phyloP scores from a whole-genome alignment of 192 early-diverging fungal species.

The Glomus cerebriforme region DNA sequence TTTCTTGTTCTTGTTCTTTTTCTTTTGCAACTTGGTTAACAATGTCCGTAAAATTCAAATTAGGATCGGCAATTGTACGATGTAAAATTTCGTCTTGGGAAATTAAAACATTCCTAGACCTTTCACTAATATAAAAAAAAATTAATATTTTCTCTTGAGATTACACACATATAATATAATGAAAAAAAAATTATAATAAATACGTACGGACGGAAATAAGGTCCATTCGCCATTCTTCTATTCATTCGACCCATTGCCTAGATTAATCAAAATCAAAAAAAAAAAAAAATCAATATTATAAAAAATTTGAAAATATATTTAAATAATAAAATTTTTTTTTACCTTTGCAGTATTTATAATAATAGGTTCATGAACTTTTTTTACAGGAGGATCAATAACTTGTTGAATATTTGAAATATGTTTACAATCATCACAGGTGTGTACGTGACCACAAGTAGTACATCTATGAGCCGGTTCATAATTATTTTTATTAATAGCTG shows the following conservation, averaged over 20 bases:
- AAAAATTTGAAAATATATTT: neutral
- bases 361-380: slow-evolving; percentile 1
- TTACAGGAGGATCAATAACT: neutral
- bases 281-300: neutral
- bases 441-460: slow-evolving; percentile 6
- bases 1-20: slow-evolving; percentile 17
- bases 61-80: neutral
- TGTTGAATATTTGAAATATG: neutral
- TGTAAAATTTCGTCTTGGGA: slow-evolving; percentile 22
- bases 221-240: neutral
- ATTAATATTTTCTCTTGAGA: neutral
- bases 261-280: neutral
- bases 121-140: neutral
- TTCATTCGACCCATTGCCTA: neutral
- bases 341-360: slow-evolving; percentile 16
- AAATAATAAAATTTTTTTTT: neutral
- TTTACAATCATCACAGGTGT: slow-evolving; percentile 4
- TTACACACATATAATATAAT: no score
- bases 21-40: slow-evolving; percentile 7
- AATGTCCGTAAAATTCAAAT: neutral
- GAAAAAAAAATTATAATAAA: neutral
- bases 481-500: neutral
- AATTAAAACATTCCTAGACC: neutral
- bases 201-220: neutral
- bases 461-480: slow-evolving; percentile 15